Percentiles rank a stretch among this genome's conserved stretches.
Evolutionary conservation across 345 rosid genomes (phyloP).

Genomic region (Litchi chinensis): DNA sequence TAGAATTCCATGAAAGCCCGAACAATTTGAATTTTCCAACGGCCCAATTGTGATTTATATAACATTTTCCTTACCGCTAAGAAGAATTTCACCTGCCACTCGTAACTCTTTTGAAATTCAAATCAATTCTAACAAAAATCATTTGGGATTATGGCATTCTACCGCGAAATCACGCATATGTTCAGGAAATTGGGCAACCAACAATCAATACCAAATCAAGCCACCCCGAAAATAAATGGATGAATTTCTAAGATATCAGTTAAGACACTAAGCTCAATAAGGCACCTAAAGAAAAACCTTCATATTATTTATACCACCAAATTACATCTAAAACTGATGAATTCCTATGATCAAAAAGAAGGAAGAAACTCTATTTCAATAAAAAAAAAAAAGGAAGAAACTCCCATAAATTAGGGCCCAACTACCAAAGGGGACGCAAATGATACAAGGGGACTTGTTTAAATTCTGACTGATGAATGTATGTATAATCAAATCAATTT

Average conservation of each 20-base stretch:
- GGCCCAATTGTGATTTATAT: not conserved
- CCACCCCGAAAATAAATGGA: too few relatives aligned
- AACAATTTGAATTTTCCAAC: not conserved
- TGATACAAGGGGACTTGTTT: not conserved
- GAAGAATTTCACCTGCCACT: not conserved
- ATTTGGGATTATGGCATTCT: not conserved
- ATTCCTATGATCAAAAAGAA: not conserved
- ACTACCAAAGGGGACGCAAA: not conserved
- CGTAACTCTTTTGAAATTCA: not conserved
- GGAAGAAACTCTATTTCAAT: too few relatives aligned
- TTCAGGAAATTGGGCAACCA: not conserved
- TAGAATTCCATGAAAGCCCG: too few relatives aligned
- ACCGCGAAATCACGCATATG: not conserved
- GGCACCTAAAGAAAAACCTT: not conserved
- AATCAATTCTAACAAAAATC: not conserved
- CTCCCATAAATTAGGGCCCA: slow-evolving; percentile 10
- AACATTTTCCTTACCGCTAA: not conserved
- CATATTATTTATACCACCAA: slow-evolving; percentile 13
- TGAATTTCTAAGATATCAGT: not conserved
- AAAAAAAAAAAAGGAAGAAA: too few relatives aligned
- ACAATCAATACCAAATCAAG: not conserved
- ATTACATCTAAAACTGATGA: not conserved
- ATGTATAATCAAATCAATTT: slow-evolving; percentile 13
- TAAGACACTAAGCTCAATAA: not conserved
- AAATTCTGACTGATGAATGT: not conserved